Base-by-base conservation (phyloP, 176 grass and related monocot genomes). In the sorghum (Sorghum bicolor) region DNA sequence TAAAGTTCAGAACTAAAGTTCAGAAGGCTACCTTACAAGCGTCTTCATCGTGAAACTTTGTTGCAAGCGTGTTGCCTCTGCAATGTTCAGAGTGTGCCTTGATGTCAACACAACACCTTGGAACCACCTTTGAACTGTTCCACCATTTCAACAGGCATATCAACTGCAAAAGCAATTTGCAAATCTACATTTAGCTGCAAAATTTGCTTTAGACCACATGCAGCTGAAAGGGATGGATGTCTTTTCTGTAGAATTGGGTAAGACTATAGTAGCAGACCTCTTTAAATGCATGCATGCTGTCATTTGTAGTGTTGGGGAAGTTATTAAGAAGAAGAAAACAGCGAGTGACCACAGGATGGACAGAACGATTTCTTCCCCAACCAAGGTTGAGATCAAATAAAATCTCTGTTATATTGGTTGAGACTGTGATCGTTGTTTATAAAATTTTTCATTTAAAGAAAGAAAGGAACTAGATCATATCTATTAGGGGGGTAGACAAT, bases 171-270 rank as follows among this genome's bases (percentile, higher is more conserved):
- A 90, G 75, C 48, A 75, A 75, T 80, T 68, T 83, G 68, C 75
- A 87, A 79, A 83, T 84, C 69, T 32, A 69, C 61, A 90, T 90
- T 86, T 74, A 64, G 69, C 39, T 83, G 67, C 75, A 84, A 39
- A 83, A 64, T 24, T 83, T 79, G 75, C 89, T 90, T 87, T 87
- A 83, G 37, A 87, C 50, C 84, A 87, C 89, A 83, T 90, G 88
- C 80, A 87, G 79, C 75, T 74, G 80, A 87, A 87, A 64, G 79
- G 8, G 69, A 64, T 80, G 88, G 30, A 25, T 53, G 5, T 53
- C 75, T 87, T 86, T 69, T 85, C 39, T 80, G 80, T 90, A 80
- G 62, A 87, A 80, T 80, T 83, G 26, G 69, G 68, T 70, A 69
- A 64, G 77, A 38, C 60, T 50, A 39, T 22, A 83, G 45, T 41